Percentiles rank a stretch among this genome's conserved stretches.
Evolutionary conservation across 2,329 filamentous ascomycete species (phyloP).

Genomic region (Fusarium bulbicola): DNA sequence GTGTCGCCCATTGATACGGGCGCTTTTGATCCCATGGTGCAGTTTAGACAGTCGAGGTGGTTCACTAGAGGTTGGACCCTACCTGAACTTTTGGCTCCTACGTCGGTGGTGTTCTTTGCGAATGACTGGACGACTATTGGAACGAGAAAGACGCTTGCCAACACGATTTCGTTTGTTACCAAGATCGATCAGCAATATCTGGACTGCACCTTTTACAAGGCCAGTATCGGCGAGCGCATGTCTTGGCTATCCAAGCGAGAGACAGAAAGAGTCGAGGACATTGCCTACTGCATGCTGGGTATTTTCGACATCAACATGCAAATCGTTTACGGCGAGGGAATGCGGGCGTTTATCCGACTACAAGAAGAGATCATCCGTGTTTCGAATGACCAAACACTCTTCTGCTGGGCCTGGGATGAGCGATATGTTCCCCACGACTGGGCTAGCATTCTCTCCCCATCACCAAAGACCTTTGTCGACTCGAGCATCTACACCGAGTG

Average conservation of each 20-base stretch:
- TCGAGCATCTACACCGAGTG: conserved; percentile 15
- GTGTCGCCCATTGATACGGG: neutral
- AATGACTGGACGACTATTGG: conserved; percentile 19
- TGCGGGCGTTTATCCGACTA: conserved; percentile 7
- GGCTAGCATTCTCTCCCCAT: conserved; percentile 11
- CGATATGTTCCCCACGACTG: conserved; percentile 16
- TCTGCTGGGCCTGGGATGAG: conserved; percentile 21
- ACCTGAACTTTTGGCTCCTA: conserved; percentile 17
- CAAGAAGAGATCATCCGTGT: conserved; percentile 25
- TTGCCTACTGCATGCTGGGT: conserved; percentile 19
- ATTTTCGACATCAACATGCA: conserved; percentile 30
- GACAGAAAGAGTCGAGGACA: conserved; percentile 8
- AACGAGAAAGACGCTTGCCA: conserved; percentile 10
- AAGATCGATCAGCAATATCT: conserved; percentile 26
- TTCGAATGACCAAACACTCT: conserved; percentile 16
- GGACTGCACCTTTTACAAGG: conserved; percentile 19
- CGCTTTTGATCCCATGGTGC: conserved; percentile 12
- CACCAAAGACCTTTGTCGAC: conserved; percentile 10
- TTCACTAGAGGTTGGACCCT: conserved; percentile 20
- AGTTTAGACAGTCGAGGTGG: conserved; percentile 14
- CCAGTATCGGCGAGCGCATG: conserved; percentile 19
- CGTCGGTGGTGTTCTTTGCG: conserved; percentile 14
- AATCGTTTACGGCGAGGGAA: conserved; percentile 16
- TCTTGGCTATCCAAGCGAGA: conserved; percentile 15
- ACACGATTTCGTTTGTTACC: conserved; percentile 12